Percentiles rank a stretch among this genome's conserved stretches.
Conservation (phyloP, 495 filamentous ascomycete genomes). For the Pyrenula aspistea region DNA sequence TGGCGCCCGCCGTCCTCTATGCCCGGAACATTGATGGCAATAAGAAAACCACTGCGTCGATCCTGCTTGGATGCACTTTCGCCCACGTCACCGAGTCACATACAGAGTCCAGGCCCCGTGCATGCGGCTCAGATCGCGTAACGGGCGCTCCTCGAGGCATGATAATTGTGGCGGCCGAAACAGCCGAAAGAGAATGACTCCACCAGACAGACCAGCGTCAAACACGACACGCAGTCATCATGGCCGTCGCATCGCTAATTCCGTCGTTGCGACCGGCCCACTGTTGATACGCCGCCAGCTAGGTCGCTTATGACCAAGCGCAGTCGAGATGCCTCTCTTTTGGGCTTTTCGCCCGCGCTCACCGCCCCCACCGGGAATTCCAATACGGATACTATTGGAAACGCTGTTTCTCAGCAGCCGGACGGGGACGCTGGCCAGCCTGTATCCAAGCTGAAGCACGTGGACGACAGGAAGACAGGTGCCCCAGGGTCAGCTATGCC, state of each 20-base stretch:
- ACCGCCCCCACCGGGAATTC: neutral
- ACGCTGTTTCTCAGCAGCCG: neutral
- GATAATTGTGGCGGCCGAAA: neutral
- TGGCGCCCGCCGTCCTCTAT: neutral
- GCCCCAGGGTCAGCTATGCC: slow-evolving; percentile 24
- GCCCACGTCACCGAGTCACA: neutral
- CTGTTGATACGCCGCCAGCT: neutral
- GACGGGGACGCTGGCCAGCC: neutral
- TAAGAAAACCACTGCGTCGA: neutral
- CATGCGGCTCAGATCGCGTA: neutral
- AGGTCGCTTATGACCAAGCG: neutral
- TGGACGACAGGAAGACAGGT: neutral
- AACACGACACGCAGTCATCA: neutral
- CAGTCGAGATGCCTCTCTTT: neutral
- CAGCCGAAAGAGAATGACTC: neutral
- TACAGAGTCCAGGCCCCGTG: too few species aligned
- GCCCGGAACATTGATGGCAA: neutral
- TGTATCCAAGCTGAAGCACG: neutral
- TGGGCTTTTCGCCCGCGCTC: neutral
- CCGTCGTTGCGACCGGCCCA: neutral
- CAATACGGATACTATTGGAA: neutral
- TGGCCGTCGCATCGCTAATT: neutral
- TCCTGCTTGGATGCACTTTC: neutral
- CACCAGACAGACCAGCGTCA: neutral
- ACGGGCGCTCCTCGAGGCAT: neutral